Evolutionary conservation across 139 green algal genomes (phyloP).

Genomic region (Desmodesmus armatus): DNA sequence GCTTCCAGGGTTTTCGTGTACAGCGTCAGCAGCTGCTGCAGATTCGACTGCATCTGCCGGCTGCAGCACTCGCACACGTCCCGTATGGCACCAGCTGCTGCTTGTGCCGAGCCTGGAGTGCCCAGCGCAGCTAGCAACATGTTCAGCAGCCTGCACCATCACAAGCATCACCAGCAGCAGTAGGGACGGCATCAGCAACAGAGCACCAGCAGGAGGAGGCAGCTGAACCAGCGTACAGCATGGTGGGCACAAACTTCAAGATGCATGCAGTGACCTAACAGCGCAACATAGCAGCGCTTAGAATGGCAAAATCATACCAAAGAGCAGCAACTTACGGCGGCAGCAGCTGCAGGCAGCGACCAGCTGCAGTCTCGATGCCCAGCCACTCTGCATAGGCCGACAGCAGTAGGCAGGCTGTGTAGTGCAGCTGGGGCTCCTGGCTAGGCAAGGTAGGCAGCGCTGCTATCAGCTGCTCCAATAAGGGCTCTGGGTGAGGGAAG

Average conservation of each 20-base stretch:
- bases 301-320: not conserved
- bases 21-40: constrained; percentile 70
- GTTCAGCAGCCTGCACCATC: constrained; percentile 59
- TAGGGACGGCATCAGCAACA: not conserved
- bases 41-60: constrained; percentile 53
- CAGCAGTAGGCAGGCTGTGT: constrained; percentile 70
- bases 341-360: constrained; percentile 7
- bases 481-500: constrained; percentile 53
- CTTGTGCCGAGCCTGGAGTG: constrained; percentile 42
- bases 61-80: constrained; percentile 74
- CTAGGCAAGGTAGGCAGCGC: constrained; percentile 67
- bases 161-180: not conserved
- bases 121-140: constrained; percentile 58
- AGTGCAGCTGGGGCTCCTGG: constrained; percentile 51
- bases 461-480: constrained; percentile 69
- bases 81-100: constrained; percentile 65
- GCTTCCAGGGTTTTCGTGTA: constrained; percentile 57
- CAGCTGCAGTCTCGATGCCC: constrained; percentile 33
- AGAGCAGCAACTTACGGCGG: not conserved
- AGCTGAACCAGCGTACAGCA: not conserved
- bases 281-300: not conserved
- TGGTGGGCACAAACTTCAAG: not conserved
- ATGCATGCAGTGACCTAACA: not conserved
- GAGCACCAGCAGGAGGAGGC: not conserved
- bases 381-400: constrained; percentile 74